These are phyloP conservation scores for Rhododendron ovatum DNA, from an alignment of 148 eudicot genomes.

Conservation along the genomic window DNA sequence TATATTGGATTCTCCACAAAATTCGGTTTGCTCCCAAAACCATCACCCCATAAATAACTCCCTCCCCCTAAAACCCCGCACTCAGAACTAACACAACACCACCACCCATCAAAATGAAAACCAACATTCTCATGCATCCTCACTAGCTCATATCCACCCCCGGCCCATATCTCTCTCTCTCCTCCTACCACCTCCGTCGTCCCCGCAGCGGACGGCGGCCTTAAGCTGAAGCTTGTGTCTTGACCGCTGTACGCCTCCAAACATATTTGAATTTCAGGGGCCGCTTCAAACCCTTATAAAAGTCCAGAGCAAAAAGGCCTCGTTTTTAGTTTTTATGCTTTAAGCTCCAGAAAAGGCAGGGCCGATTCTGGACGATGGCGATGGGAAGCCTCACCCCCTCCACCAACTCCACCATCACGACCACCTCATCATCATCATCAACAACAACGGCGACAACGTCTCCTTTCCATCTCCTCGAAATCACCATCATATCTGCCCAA, in stretches of 20 bases:
- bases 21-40: background rate
- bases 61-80: background rate
- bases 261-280: too few relatives aligned
- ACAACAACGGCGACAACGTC: background rate
- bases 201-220: background rate
- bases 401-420: background rate
- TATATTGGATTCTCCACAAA: background rate
- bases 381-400: background rate
- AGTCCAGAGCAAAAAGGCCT: too few relatives aligned
- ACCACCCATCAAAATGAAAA: background rate
- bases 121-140: background rate
- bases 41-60: background rate
- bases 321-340: too few relatives aligned
- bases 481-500: conserved; percentile 8
- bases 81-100: background rate
- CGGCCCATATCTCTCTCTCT: background rate
- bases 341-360: too few relatives aligned
- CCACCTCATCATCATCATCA: background rate
- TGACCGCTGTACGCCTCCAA: too few relatives aligned
- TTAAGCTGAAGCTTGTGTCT: too few relatives aligned
- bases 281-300: too few relatives aligned
- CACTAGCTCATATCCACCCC: background rate
- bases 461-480: conserved; percentile 1
- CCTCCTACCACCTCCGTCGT: background rate
- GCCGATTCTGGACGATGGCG: background rate